Evolutionary conservation across 768 basidiomycete genomes (phyloP), one percentile per base, ranked within the genome.

Genomic region (Auricularia heimuer): DNA sequence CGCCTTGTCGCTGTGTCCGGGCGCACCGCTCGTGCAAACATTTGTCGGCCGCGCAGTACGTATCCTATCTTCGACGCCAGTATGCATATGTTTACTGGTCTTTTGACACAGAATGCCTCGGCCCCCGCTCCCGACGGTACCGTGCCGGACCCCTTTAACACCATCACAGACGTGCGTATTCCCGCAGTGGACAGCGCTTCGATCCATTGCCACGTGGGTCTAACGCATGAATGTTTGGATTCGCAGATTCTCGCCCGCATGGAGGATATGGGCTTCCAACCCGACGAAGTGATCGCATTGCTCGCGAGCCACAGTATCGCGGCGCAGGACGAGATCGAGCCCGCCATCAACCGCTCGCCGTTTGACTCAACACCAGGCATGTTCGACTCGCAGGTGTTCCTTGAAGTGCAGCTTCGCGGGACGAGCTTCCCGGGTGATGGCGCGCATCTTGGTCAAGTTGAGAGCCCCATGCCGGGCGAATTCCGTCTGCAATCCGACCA

Each of bases 401-500:
- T 73, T 60, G 71, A 73, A 65, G 70, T 70, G 35, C 66, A 73
- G 67, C 70, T 74, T 21, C 65, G 65, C 29, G 73, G 74, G 47
- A 70, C 67, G 21, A 42, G 62, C 37, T 75, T 72, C 71, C 74
- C 74, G 60, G 78, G 80, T 14, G 72, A 72, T 16, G 73, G 72
- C 34, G 72, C 72, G 18, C 77, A 77, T 67, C 67, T 72, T 33
- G 80, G 79, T 51, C 77, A 81, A 66, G 77, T 77, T 2, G 56
- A 73, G 62, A 77, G 78, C 1, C 75, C 78, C n/a, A 70, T 81
- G 39, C 68, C 66, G 10, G 79, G 80, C 45, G 79, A 78, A 67
- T 70, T 83, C 33, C 78, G 80, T 42, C 70, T 83, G 37, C 76
- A 79, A 67, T 82, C 80, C 47, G 80, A 82, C 47, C 47, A 51